Conservation (phyloP, 1,139 yeast species). For the Lodderomyces parapsilosis region DNA sequence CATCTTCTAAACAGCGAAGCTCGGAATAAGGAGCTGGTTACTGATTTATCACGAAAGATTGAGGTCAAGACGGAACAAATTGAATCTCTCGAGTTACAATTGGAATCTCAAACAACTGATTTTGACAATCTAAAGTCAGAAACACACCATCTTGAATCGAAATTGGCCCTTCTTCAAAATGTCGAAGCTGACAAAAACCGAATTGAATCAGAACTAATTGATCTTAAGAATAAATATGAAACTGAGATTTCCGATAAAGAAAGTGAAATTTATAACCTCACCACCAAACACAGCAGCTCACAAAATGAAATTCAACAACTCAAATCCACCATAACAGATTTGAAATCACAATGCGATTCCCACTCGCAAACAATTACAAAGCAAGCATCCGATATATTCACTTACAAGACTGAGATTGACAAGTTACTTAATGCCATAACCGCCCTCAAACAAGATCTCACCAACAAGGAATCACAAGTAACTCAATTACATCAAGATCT, state of each 20-base stretch:
- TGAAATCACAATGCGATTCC: background rate
- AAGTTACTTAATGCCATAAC: conserved; percentile 2
- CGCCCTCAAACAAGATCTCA: background rate
- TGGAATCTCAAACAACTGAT: background rate
- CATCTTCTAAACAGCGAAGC: background rate
- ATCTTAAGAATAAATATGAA: background rate
- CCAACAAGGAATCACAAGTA: background rate
- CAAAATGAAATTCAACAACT: background rate
- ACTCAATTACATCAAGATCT: background rate
- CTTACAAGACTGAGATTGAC: conserved; percentile 2
- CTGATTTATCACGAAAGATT: background rate
- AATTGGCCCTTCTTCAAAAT: background rate
- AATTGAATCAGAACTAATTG: conserved; percentile 1
- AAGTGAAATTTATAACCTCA: background rate
- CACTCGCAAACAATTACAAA: background rate
- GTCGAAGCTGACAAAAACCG: background rate
- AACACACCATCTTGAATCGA: background rate
- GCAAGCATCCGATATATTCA: background rate
- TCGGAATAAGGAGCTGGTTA: background rate
- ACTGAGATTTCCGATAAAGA: background rate
- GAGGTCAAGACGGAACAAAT: background rate
- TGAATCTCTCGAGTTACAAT: background rate
- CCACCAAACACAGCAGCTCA: background rate
- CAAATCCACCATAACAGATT: background rate
- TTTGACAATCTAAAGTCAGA: background rate